These are phyloP conservation scores for Tulasnella sp. DNA, from an alignment of 768 basidiomycete species.

Conservation along the genomic window DNA sequence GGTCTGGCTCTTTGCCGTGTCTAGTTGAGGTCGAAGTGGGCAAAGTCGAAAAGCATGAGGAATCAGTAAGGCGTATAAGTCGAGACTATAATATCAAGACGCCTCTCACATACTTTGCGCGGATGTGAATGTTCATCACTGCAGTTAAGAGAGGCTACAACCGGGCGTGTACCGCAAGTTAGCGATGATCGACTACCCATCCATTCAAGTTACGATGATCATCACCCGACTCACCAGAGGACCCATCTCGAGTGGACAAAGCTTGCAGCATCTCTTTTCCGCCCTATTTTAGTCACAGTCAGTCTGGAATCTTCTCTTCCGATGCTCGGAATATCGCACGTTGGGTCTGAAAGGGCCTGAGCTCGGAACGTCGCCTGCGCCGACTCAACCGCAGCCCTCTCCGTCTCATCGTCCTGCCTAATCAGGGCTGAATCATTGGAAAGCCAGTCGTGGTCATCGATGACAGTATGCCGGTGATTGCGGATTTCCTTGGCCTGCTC, in stretches of 20 bases:
- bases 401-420: background rate
- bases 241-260: background rate
- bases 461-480: background rate
- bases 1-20: constrained; percentile 10
- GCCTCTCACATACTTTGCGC: background rate
- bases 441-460: background rate
- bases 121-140: background rate
- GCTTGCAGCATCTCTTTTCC: background rate
- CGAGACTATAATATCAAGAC: background rate
- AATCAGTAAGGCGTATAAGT: background rate
- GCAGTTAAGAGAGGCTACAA: background rate
- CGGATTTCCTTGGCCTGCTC: background rate
- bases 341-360: background rate
- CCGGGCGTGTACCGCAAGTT: background rate
- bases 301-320: background rate
- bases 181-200: background rate
- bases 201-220: background rate
- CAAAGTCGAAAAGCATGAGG: background rate
- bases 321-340: background rate
- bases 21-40: background rate
- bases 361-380: background rate
- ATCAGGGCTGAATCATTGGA: background rate
- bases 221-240: background rate
- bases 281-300: background rate
- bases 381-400: background rate